Evolutionary conservation across 1,284 basidiomycete species (phyloP), one percentile per base, ranked within the genome.

Genomic region (Apiotrichum sp.): DNA sequence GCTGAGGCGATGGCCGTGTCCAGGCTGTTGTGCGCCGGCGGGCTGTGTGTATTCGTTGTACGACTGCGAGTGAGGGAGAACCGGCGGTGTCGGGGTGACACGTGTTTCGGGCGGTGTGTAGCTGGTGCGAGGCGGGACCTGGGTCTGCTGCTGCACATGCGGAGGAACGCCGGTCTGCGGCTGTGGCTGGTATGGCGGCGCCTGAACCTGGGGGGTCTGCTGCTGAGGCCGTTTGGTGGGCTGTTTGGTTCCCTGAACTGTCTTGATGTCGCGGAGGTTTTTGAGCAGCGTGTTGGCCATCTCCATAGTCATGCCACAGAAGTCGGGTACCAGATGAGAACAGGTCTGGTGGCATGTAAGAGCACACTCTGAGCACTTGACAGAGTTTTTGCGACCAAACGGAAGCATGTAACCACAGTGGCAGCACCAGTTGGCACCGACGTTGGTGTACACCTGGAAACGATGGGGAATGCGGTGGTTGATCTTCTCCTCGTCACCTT

Each of bases 231-330:
- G n/a, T n/a, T n/a, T n/a, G n/a, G n/a, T n/a, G 47, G 52, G 54
- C 13, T 67, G 62, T 57, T 72, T 71, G 56, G 67, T 69, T 50
- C 65, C 67, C 62, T 77, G 74, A 32, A 72, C 74, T 75, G 82
- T 65, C 71, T 84, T 90, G 70, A 84, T 93, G 57, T 81, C 80
- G 64, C 81, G 88, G 80, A 92, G 87, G 74, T 95, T 88, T 59
- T 87, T 86, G 54, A 98, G 82, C 32, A 99, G 81, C 69, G 88
- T 86, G 74, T 98, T 98, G 42, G 96, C 96, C 59, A 91, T 96
- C 76, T 97, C 96, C 95, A 98, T 98, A 29, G 92, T 93, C 95
- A 99, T 98, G 50, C 96, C 96, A 71, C 96, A 99, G 77, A 99
- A 98, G 77, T 98, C 95, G 56, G 96, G 96, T 35, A 99, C 95